Evolutionary conservation across 2,329 filamentous ascomycete species (phyloP), one percentile per base, ranked within the genome.

Genomic region (Fusarium longipes): DNA sequence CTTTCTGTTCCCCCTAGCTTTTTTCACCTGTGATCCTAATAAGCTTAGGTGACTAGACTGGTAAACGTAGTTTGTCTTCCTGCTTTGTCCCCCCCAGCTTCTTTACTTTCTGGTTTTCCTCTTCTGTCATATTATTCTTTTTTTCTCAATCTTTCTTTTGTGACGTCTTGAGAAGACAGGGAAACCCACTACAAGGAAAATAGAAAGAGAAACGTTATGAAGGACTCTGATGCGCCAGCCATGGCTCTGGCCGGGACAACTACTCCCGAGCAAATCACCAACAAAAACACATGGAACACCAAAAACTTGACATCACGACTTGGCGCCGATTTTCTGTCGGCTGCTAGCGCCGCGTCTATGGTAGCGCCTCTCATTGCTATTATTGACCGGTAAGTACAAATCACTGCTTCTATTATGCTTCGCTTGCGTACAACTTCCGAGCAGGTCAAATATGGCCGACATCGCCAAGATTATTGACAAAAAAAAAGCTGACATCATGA

Each of bases 341-440:
- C 93, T 2, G 84, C 86, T 3, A 85, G 87, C 43, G 92, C 93
- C 12, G 93, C 91, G 3, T 86, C 85, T 8, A 81, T 96, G 63
- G 91, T 97, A 45, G 93, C 93, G 54, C 93, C 94, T 2, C 76
- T 96, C 36, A 95, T 97, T 66, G 91, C 91, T 35, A 90, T 96
- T 68, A 96, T 97, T 78, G 93, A 97, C 78, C 88, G 91, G 91
- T 94, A 81, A 40, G 59, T 42, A 17, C 3, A 69, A 47, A 27
- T 8, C 8, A 27, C 8, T 27, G 8, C 17, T n/a, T 11, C 14
- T 33, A 25, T 25, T 20, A 5, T 17, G 17, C 30, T 14, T 18
- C 12, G 17, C 17, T 36, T 25, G 15, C 22, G 15, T 44, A n/a
- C 42, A 27, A n/a, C 27, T 18, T 17, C 22, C 43, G 36, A 54